A percentile compares a stretch with the other conserved stretches of the same genome.
These are phyloP conservation scores for Phytophthora cryptogea DNA, from an alignment of 352 stramenopile species.

Conservation along the genomic window DNA sequence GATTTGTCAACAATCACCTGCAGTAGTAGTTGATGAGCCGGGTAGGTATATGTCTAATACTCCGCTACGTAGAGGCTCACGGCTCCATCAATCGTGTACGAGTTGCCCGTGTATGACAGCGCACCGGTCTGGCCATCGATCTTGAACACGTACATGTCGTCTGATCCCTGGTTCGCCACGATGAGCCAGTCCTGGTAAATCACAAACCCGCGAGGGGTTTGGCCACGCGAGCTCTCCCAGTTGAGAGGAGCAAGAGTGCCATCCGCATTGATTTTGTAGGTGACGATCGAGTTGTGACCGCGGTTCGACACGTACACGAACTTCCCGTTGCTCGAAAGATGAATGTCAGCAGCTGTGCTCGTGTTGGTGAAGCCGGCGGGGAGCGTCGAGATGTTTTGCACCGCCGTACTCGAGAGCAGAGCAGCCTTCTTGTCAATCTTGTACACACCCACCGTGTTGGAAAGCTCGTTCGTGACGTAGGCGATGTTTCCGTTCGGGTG, in stretches of 20 bases:
- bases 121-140: conserved; percentile 38
- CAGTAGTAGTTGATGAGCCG: neutral
- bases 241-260: conserved; percentile 40
- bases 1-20: neutral
- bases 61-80: conserved; percentile 41
- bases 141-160: conserved; percentile 59
- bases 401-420: conserved; percentile 27
- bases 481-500: conserved; percentile 45
- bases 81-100: conserved; percentile 35
- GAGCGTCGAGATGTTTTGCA: conserved; percentile 60
- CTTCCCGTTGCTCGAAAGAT: conserved; percentile 48
- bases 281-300: conserved; percentile 61
- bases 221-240: conserved; percentile 45
- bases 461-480: conserved; percentile 63
- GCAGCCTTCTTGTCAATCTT: conserved; percentile 28
- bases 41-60: conserved; percentile 13
- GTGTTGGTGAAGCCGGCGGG: conserved; percentile 37
- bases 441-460: conserved; percentile 67
- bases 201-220: conserved; percentile 45
- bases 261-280: conserved; percentile 43
- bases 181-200: conserved; percentile 54
- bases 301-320: conserved; percentile 72
- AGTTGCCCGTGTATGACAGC: conserved; percentile 48
- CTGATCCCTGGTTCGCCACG: conserved; percentile 59
- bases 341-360: conserved; percentile 44